Base-by-base conservation (phyloP, 768 basidiomycete species). In the Leccinum ochraceum region DNA sequence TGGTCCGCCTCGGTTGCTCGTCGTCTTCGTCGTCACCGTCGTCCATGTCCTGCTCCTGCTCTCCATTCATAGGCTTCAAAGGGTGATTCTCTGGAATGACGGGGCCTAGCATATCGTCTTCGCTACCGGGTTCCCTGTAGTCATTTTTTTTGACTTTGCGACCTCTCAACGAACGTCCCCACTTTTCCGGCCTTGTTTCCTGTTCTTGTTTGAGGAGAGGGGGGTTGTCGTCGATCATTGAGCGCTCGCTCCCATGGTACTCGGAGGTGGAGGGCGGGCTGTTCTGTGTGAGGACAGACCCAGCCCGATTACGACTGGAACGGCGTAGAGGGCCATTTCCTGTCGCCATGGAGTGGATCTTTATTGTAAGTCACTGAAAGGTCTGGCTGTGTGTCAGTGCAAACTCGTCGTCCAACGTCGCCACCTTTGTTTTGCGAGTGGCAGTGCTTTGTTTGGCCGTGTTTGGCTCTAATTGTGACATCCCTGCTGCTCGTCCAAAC, bases 41-140 rank as follows among this genome's bases (percentile, higher is more conserved):
- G 26, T 71, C 67, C 53, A 75, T 36, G 20, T 53, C 59, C 24
- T 28, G 62, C 4, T 65, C 65, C 10, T n/a, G 34, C 16, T 65
- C 70, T 36, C 66, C 71, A 51, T 73, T 70, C 8, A 62, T 48
- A 20, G 48, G 49, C 49, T 73, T 70, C 8, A 63, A 49, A n/a
- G 48, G 52, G 26, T 16, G 62, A 49, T 62, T 59, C 14, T 55
- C 65, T 8, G 60, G 57, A 54, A 52, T 50, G 53, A 11, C 3
- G 22, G 59, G 53, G 24, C 72, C 67, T 0, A 53, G 63, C 6
- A 56, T 6, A 24, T 78, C 81, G n/a, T 79, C 78, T 30, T 83
- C 82, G 56, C 76, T 77, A 17, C 71, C 74, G 10, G 76, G 78
- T 71, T 86, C 84, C 10, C 69, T 72, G 68, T 84, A 85, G 6